A percentile compares a stretch with the other conserved stretches of the same genome.
Evolutionary conservation across 805 yeast species (phyloP).

Genomic region (Nakazawaea anatomiae): DNA sequence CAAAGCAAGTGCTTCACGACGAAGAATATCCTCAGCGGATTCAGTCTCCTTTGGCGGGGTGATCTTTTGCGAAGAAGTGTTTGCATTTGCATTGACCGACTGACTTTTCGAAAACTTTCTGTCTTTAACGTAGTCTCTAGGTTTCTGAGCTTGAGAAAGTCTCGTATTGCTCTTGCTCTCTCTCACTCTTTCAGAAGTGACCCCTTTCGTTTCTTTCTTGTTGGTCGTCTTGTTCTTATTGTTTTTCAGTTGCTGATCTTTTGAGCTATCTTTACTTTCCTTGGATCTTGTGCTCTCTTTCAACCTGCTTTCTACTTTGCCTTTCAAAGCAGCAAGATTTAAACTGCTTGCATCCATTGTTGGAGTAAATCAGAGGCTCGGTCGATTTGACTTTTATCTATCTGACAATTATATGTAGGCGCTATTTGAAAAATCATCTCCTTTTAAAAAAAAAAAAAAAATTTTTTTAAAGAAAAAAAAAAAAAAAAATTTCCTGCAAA

Average conservation of each 20-base stretch:
- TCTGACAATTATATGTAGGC: background rate
- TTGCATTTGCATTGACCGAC: too few species aligned
- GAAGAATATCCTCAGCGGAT: constrained; percentile 30
- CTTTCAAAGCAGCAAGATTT: constrained; percentile 54
- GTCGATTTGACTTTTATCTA: background rate
- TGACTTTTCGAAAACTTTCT: too few species aligned
- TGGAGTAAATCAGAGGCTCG: background rate
- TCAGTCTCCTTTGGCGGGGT: background rate
- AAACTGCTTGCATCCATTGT: constrained; percentile 39
- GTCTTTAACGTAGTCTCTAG: too few species aligned
- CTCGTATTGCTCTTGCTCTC: background rate
- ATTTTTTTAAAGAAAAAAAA: background rate
- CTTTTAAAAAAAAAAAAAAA: background rate
- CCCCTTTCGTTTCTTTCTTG: background rate
- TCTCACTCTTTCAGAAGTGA: background rate
- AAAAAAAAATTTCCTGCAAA: background rate
- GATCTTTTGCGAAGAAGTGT: constrained; percentile 7
- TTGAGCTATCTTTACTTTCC: constrained; percentile 13
- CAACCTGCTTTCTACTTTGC: constrained; percentile 54
- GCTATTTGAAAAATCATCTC: background rate
- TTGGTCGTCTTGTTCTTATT: constrained; percentile 13
- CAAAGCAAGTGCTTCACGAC: constrained; percentile 69
- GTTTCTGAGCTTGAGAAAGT: too few species aligned
- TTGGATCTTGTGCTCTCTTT: constrained; percentile 16
- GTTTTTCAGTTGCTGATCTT: constrained; percentile 12